A percentile compares a stretch with the other conserved stretches of the same genome.
Conservation (phyloP, 768 basidiomycete species). For the Lactarius evosmus region DNA sequence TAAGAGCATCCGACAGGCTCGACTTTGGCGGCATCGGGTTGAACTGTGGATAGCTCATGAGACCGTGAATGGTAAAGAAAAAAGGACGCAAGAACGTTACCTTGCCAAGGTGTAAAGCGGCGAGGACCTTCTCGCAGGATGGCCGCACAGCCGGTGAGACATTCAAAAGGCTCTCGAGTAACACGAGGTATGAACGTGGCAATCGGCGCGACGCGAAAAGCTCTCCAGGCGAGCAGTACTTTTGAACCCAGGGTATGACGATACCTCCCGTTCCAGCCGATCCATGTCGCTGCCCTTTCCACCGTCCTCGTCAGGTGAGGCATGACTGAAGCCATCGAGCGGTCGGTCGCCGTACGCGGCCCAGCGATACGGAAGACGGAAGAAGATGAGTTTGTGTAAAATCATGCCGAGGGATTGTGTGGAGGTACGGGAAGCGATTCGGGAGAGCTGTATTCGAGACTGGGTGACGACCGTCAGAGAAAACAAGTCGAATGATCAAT, state of each 20-base stretch:
- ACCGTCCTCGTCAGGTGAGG: slow-evolving; percentile 37
- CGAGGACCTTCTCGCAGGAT: slow-evolving; percentile 66
- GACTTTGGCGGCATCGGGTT: slow-evolving; percentile 18
- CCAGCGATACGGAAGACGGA: slow-evolving; percentile 80
- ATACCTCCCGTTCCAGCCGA: slow-evolving; percentile 68
- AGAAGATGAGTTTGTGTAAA: slow-evolving; percentile 89
- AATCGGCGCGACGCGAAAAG: slow-evolving; percentile 70
- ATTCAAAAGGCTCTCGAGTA: slow-evolving; percentile 71
- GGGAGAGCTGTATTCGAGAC: slow-evolving; percentile 40
- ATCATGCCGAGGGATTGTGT: slow-evolving; percentile 92
- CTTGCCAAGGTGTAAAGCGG: slow-evolving; percentile 66
- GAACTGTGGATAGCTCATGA: slow-evolving; percentile 7
- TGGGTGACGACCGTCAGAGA: background rate
- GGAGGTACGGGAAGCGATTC: slow-evolving; percentile 74
- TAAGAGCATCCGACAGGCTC: slow-evolving; percentile 20
- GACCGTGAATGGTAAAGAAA: background rate
- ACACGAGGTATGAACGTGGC: slow-evolving; percentile 63
- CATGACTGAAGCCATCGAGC: slow-evolving; percentile 3
- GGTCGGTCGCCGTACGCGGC: slow-evolving; percentile 55
- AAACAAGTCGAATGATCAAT: background rate
- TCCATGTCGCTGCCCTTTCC: slow-evolving; percentile 59
- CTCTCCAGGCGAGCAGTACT: slow-evolving; percentile 47
- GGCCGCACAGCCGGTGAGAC: slow-evolving; percentile 60
- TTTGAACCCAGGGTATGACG: slow-evolving; percentile 69
- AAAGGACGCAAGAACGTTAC: slow-evolving; percentile 45